Evolutionary conservation across 2,329 filamentous ascomycete species (phyloP).

Genomic region (Hypomyces perniciosus): DNA sequence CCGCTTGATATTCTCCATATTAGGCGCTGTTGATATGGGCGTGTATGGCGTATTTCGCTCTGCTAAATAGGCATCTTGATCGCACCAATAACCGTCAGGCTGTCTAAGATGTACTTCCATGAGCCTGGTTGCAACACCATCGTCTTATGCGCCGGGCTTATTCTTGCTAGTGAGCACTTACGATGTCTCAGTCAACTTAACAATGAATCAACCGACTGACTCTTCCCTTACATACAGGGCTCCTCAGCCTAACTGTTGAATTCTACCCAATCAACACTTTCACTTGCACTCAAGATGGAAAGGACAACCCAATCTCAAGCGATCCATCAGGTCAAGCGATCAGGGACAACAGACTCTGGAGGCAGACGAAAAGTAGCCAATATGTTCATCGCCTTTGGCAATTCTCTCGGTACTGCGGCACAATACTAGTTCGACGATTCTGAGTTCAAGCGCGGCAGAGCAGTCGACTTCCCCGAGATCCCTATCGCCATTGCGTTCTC

Average conservation of each 20-base stretch:
- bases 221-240: slow-evolving; percentile 31
- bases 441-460: slow-evolving; percentile 40
- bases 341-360: slow-evolving; percentile 17
- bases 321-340: slow-evolving; percentile 17
- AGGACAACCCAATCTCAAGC: slow-evolving; percentile 30
- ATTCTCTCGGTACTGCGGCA: slow-evolving; percentile 42
- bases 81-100: slow-evolving; percentile 54
- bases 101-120: slow-evolving; percentile 59
- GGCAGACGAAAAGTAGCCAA: slow-evolving; percentile 38
- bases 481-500: not conserved
- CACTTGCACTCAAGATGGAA: slow-evolving; percentile 36
- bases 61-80: slow-evolving; percentile 61
- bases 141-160: slow-evolving; percentile 57
- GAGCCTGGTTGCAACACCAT: slow-evolving; percentile 59
- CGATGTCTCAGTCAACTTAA: not conserved
- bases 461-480: slow-evolving; percentile 47
- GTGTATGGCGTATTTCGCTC: slow-evolving; percentile 60
- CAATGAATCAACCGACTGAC: not conserved
- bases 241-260: slow-evolving; percentile 57
- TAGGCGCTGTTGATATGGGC: slow-evolving; percentile 62
- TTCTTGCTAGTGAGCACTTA: slow-evolving; percentile 47
- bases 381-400: slow-evolving; percentile 35
- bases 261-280: slow-evolving; percentile 50
- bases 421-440: slow-evolving; percentile 43
- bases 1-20: not conserved